Evolutionary conservation across 108 stramenopile species (phyloP).

Genomic region (Nannochloropsis oceanica): DNA sequence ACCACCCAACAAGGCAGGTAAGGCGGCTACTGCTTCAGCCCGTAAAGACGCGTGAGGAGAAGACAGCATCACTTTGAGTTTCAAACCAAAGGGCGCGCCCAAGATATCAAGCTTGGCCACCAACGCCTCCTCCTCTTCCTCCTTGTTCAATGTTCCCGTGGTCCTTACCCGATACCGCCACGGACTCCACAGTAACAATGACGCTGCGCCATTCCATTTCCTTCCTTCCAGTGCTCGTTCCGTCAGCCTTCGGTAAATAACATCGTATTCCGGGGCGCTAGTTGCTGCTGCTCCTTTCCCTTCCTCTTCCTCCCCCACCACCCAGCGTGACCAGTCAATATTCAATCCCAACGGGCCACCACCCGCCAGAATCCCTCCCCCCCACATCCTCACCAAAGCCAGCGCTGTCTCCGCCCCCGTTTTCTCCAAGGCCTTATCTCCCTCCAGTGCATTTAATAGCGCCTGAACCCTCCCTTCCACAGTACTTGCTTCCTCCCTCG

Average conservation of each 20-base stretch:
- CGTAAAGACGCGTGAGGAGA: background rate
- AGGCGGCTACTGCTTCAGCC: background rate
- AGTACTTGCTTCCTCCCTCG: background rate
- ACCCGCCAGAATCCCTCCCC: background rate
- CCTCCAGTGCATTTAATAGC: background rate
- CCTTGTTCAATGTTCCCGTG: background rate
- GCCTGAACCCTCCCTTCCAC: background rate
- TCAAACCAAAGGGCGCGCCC: background rate
- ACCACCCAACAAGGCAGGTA: background rate
- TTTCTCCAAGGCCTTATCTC: background rate
- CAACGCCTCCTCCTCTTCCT: background rate
- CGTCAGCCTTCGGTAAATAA: background rate
- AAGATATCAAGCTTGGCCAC: background rate
- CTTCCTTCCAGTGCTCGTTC: background rate
- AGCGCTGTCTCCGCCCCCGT: background rate
- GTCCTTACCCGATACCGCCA: background rate
- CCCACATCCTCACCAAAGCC: background rate
- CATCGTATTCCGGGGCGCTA: background rate
- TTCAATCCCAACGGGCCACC: background rate
- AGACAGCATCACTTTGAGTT: background rate
- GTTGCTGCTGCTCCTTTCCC: background rate
- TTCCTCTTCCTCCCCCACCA: background rate
- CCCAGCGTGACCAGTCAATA: background rate
- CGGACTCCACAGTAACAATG: background rate
- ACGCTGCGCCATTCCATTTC: background rate